Evolutionary conservation across 2,329 filamentous ascomycete species (phyloP).

Genomic region (Fusarium nematophilum): DNA sequence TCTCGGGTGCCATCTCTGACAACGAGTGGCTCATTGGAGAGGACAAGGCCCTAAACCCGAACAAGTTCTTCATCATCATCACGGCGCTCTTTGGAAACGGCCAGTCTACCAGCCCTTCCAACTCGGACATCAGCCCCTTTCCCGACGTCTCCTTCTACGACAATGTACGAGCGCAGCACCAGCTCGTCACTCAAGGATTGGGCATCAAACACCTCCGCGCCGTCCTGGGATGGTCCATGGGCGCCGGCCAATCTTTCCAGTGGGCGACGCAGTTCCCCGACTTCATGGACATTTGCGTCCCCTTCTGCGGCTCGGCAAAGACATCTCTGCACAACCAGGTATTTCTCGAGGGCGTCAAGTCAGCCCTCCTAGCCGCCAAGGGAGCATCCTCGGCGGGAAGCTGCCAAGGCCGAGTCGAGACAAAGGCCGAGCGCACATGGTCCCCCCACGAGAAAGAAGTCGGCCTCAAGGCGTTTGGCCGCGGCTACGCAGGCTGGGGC

Average conservation of each 20-base stretch:
- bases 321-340: slow-evolving; percentile 65
- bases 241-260: slow-evolving; percentile 64
- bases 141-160: slow-evolving; percentile 60
- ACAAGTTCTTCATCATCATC: slow-evolving; percentile 61
- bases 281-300: slow-evolving; percentile 58
- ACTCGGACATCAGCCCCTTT: slow-evolving; percentile 55
- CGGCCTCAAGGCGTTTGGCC: slow-evolving; percentile 75
- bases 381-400: slow-evolving; percentile 63
- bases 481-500: slow-evolving; percentile 85
- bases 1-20: slow-evolving; percentile 69
- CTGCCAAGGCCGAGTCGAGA: slow-evolving; percentile 42
- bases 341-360: slow-evolving; percentile 65
- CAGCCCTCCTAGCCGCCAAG: slow-evolving; percentile 56
- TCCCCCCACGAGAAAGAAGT: slow-evolving; percentile 55
- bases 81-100: slow-evolving; percentile 64
- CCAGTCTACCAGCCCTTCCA: slow-evolving; percentile 65
- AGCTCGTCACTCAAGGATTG: slow-evolving; percentile 54
- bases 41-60: slow-evolving; percentile 72
- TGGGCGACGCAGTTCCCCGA: slow-evolving; percentile 61
- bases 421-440: slow-evolving; percentile 42
- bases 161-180: slow-evolving; percentile 62
- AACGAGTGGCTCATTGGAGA: slow-evolving; percentile 80
- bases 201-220: slow-evolving; percentile 56
- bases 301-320: slow-evolving; percentile 62
- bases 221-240: slow-evolving; percentile 68